phyloP scores from a whole-genome alignment of 352 stramenopile genomes.

The Phytophthora pistaciae region DNA sequence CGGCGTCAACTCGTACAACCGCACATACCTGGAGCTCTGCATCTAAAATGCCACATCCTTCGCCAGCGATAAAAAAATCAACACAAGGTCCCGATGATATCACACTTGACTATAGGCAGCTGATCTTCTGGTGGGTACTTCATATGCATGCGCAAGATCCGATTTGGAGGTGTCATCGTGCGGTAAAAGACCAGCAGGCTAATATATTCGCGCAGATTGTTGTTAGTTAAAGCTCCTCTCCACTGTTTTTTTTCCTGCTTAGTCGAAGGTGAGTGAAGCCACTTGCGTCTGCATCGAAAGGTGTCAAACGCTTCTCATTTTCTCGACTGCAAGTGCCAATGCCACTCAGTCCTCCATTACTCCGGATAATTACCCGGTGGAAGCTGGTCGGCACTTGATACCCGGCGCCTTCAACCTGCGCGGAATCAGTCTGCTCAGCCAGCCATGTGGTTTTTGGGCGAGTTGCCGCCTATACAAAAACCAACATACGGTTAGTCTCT shows the following conservation, averaged over 20 bases:
- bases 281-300: slow-evolving; percentile 10
- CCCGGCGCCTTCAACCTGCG: slow-evolving; percentile 19
- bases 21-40: slow-evolving; percentile 94
- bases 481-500: slow-evolving; percentile 21
- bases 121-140: slow-evolving; percentile 18
- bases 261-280: slow-evolving; percentile 4
- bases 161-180: slow-evolving; percentile 11
- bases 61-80: slow-evolving; percentile 6
- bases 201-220: slow-evolving; percentile 30
- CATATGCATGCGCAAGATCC: slow-evolving; percentile 4
- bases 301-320: slow-evolving; percentile 11
- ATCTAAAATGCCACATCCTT: slow-evolving; percentile 47
- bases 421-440: slow-evolving; percentile 22
- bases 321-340: slow-evolving; percentile 4
- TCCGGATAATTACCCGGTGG: slow-evolving; percentile 5
- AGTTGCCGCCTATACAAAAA: slow-evolving; percentile 27
- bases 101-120: background rate
- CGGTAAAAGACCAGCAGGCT: slow-evolving; percentile 24
- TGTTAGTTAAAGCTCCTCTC: background rate
- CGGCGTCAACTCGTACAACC: slow-evolving; percentile 95
- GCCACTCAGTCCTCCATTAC: slow-evolving; percentile 17
- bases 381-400: background rate
- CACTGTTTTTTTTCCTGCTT: background rate
- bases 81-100: slow-evolving; percentile 5
- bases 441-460: slow-evolving; percentile 14